A percentile compares a stretch with the other conserved stretches of the same genome.
phyloP scores from a whole-genome alignment of 1,284 basidiomycete species.

The Leccinum laetum region DNA sequence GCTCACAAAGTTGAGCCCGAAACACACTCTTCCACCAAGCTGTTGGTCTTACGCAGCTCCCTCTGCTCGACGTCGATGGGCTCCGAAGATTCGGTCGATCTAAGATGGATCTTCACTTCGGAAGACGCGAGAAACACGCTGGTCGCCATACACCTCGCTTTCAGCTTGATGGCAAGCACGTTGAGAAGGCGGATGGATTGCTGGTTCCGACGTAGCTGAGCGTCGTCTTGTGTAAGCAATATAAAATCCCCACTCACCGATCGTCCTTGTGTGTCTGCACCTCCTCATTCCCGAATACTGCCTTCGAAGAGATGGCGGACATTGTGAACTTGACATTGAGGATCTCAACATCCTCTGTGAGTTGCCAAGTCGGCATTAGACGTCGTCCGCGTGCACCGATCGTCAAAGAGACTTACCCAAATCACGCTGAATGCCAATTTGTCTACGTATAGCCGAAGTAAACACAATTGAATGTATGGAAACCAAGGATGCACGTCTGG shows the following conservation, averaged over 20 bases:
- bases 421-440: too few species aligned
- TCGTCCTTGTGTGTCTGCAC: too few species aligned
- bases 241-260: slow-evolving; percentile 10
- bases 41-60: slow-evolving; percentile 41
- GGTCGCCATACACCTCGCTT: slow-evolving; percentile 85
- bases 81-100: slow-evolving; percentile 90
- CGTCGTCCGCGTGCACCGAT: too few species aligned
- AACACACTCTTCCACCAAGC: slow-evolving; percentile 99
- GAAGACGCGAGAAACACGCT: slow-evolving; percentile 97
- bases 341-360: too few species aligned
- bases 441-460: too few species aligned
- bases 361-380: too few species aligned
- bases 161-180: slow-evolving; percentile 84
- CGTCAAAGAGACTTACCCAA: too few species aligned
- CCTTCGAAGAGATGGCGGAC: too few species aligned
- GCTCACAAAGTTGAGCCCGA: slow-evolving; percentile 85
- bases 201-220: too few species aligned
- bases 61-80: slow-evolving; percentile 95
- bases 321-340: too few species aligned
- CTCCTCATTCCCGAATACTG: too few species aligned
- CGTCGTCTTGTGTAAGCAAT: neutral
- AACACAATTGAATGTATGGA: slow-evolving; percentile 17
- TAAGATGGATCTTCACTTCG: slow-evolving; percentile 96
- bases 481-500: slow-evolving; percentile 47
- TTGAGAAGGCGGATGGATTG: slow-evolving; percentile 91